Base-by-base conservation (phyloP, 306 rosid genomes). In the Begonia loranthoides region DNA sequence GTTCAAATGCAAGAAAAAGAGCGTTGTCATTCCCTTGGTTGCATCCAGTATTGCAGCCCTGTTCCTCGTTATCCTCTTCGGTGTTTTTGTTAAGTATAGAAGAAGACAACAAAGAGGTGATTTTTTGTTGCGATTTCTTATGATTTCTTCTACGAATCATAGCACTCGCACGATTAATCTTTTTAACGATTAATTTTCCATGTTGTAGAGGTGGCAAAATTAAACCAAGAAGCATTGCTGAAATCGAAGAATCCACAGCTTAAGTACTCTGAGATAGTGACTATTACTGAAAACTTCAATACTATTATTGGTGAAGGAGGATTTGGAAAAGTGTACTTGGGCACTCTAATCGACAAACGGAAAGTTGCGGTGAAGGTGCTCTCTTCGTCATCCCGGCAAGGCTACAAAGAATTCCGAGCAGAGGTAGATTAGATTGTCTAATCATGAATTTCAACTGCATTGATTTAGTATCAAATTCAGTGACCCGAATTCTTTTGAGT, bases 281-380 rank as follows among this genome's bases (percentile, higher is more conserved):
- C 24, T 6, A 76, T 76, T 9, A 70, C 82, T 2, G 63, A 67
- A 17, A 50, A 79, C 52, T 64, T 63, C 24, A 50, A 52, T n/a
- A 71, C 61, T 3, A 28, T 44, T 22, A 54, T 77, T 33, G 79
- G 76, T 22, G 53, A 47, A 63, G 76, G 83, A 22, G 83, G 76
- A 47, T 77, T 77, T 58, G 83, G 74, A 28, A 59, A 64, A 14
- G 83, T 73, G 12, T 73, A 69, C 49, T 54, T 15, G 9, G 79
- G 79, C 44, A 41, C 15, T 6, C 45, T 73, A n/a, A 28, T 55
- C 2, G 52, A 59, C 51, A 62, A 21, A 11, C 51, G 41, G 14
- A 52, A 63, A 63, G 79, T 73, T 57, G 79, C 77, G 0, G 53
- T 17, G 50, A 76, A 79, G 68, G n/a, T 69, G 16, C 72, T 72